phyloP scores from a whole-genome alignment of 2,329 filamentous ascomycete genomes.

The Ciborinia camelliae region DNA sequence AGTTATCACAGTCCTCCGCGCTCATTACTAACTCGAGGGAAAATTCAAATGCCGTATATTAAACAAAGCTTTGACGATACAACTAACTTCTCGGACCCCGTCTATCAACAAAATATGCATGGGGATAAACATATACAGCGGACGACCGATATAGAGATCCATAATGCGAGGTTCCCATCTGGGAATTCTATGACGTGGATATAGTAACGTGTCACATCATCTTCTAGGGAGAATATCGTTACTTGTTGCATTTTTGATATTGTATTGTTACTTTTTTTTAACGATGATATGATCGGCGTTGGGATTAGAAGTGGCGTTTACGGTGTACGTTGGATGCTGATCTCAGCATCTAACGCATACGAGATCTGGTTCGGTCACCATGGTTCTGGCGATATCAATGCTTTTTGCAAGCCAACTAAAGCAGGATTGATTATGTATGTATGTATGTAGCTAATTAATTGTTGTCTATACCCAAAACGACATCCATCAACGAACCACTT shows the following conservation, averaged over 20 bases:
- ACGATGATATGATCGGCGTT: slow-evolving; percentile 3
- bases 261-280: not conserved
- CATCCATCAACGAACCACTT: not conserved
- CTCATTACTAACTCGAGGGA: not conserved
- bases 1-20: slow-evolving; percentile 1
- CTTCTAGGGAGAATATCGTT: not conserved
- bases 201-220: not conserved
- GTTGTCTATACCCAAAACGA: not conserved
- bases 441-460: not conserved
- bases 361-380: not conserved
- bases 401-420: not conserved
- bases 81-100: not conserved
- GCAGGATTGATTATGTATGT: not conserved
- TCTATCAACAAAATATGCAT: not conserved
- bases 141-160: slow-evolving; percentile 15
- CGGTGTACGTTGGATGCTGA: not conserved
- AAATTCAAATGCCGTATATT: slow-evolving; percentile 4
- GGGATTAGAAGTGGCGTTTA: not conserved
- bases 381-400: not conserved
- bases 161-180: not conserved
- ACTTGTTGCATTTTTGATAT: not conserved
- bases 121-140: slow-evolving; percentile 12
- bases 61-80: slow-evolving; percentile 1
- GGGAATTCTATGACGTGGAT: not conserved
- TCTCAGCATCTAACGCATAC: not conserved